Conservation (phyloP, 208 protist genomes). For the Acanthamoeba culbertsoni region DNA sequence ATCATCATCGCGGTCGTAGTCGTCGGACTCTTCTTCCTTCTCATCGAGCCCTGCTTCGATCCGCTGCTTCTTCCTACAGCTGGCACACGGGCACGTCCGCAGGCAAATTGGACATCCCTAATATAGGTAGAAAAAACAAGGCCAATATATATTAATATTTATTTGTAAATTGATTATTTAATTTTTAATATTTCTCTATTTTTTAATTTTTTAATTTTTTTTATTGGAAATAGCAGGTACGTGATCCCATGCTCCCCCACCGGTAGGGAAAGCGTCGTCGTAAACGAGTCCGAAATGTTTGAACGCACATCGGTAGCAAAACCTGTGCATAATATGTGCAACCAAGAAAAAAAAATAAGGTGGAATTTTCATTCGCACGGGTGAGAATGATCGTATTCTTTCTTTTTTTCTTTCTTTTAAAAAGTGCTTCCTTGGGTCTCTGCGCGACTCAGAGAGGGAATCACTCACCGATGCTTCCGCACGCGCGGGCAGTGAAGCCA, state of each 20-base stretch:
- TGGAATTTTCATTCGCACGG: too few relatives aligned
- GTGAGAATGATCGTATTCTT: too few relatives aligned
- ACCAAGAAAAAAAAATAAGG: not conserved
- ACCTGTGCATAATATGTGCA: not conserved
- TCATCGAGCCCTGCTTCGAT: not conserved
- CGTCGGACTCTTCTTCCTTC: not conserved
- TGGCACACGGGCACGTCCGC: not conserved
- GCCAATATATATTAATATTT: too few relatives aligned
- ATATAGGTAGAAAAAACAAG: too few relatives aligned
- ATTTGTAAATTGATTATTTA: too few relatives aligned
- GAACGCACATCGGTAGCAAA: not conserved
- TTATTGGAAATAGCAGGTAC: not conserved
- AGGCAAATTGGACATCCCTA: not conserved
- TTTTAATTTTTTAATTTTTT: not conserved
- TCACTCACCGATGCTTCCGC: not conserved
- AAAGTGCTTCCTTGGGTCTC: too few relatives aligned
- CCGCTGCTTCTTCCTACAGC: not conserved
- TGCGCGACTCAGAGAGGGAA: not conserved
- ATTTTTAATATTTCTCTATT: not conserved
- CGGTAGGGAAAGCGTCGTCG: not conserved
- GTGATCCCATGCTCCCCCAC: not conserved
- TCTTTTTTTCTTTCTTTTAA: too few relatives aligned
- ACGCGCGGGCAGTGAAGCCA: not conserved
- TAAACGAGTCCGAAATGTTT: not conserved
- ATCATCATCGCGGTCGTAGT: too few relatives aligned